Conservation (phyloP, 257 asterid species). For the Salvia hispanica region DNA sequence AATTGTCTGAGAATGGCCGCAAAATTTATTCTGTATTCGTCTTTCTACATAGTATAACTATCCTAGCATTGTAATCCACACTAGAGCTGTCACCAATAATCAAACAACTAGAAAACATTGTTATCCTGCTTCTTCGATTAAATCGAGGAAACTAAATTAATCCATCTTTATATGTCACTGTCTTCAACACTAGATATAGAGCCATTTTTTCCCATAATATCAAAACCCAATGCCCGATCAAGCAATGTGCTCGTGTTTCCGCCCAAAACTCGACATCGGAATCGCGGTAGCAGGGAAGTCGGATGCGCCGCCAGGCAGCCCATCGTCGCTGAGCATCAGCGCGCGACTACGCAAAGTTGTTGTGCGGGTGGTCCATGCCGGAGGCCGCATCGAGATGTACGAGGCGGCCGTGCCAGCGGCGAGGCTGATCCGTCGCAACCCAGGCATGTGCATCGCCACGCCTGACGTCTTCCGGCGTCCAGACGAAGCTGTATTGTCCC, state of each 20-base stretch:
- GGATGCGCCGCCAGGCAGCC: background rate
- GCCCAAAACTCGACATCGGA: background rate
- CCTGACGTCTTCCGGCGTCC: slow-evolving; percentile 58
- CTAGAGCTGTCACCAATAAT: too few species aligned
- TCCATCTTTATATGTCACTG: too few species aligned
- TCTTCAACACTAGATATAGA: too few species aligned
- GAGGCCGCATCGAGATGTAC: slow-evolving; percentile 58
- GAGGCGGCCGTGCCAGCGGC: slow-evolving; percentile 46
- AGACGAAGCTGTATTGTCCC: slow-evolving; percentile 48
- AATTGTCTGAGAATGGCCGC: too few species aligned
- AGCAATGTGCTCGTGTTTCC: slow-evolving; percentile 38
- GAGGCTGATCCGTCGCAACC: slow-evolving; percentile 43
- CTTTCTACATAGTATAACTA: too few species aligned
- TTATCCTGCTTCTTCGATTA: too few species aligned
- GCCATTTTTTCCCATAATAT: background rate
- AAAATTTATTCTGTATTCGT: too few species aligned
- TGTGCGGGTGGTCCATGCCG: slow-evolving; percentile 54
- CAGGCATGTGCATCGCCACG: slow-evolving; percentile 61
- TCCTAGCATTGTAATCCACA: too few species aligned
- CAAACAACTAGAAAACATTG: too few species aligned
- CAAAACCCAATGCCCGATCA: background rate
- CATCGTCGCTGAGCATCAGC: slow-evolving; percentile 28
- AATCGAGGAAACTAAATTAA: too few species aligned
- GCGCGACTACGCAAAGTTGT: slow-evolving; percentile 14
- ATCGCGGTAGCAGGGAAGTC: background rate